These are phyloP conservation scores for Heterobasidion annosum DNA, from an alignment of 1,284 basidiomycete genomes.

Conservation along the genomic window DNA sequence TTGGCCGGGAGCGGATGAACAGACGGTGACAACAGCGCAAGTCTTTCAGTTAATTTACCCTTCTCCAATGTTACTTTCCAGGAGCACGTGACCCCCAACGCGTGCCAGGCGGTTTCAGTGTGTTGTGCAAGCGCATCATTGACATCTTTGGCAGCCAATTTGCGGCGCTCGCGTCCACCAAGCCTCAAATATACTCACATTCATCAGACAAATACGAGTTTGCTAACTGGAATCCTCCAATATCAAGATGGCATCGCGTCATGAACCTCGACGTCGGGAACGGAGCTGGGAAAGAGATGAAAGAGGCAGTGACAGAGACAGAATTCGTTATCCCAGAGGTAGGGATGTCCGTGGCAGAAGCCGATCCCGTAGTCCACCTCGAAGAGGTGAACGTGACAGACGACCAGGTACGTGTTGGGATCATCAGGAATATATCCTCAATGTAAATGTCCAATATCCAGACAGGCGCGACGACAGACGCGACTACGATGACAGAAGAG, in stretches of 20 bases:
- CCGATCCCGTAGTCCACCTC: constrained; percentile 61
- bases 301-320: constrained; percentile 14
- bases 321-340: constrained; percentile 21
- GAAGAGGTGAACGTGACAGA: constrained; percentile 35
- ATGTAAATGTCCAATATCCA: constrained; percentile 6
- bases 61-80: too few relatives aligned
- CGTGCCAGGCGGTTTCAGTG: too few relatives aligned
- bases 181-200: too few relatives aligned
- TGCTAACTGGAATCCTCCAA: background rate
- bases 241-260: constrained; percentile 38
- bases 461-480: constrained; percentile 27
- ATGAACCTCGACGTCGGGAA: constrained; percentile 52
- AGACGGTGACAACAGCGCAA: too few relatives aligned
- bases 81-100: too few relatives aligned
- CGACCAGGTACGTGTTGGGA: constrained; percentile 23
- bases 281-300: constrained; percentile 56
- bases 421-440: background rate
- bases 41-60: too few relatives aligned
- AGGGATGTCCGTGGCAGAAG: constrained; percentile 46
- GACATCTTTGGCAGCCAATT: too few relatives aligned
- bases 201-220: too few relatives aligned
- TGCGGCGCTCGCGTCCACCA: too few relatives aligned
- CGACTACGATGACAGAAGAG: constrained; percentile 14
- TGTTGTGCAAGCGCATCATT: too few relatives aligned
- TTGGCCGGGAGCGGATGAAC: too few relatives aligned